Conservation (phyloP, 129 eudicot species). For the Solidago caesia region DNA sequence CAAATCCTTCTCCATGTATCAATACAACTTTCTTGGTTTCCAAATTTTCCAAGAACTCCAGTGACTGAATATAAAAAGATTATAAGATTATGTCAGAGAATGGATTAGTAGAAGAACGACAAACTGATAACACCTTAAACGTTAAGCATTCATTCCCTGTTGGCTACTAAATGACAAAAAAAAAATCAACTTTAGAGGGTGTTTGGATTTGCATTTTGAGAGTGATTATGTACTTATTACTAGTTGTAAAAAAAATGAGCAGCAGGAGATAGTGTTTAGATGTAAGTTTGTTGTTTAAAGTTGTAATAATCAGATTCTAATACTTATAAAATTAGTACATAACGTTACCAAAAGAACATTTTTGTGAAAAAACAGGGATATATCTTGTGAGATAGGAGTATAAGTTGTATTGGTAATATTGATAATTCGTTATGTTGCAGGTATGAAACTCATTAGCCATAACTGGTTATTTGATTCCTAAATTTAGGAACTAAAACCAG, state of each 20-base stretch:
- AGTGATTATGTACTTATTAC: not conserved
- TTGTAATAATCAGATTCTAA: too few species aligned
- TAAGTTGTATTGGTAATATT: too few species aligned
- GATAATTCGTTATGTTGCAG: not conserved
- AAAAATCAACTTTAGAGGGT: not conserved
- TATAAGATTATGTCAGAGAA: conserved; percentile 11
- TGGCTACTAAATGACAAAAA: not conserved
- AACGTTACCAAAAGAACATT: too few species aligned
- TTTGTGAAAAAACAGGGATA: too few species aligned
- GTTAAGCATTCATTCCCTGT: not conserved
- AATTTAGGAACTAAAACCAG: not conserved
- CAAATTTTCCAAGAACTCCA: conserved; percentile 72
- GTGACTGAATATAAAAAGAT: conserved; percentile 41
- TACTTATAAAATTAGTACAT: too few species aligned
- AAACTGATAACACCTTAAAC: conserved; percentile 8
- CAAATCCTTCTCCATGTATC: conserved; percentile 98
- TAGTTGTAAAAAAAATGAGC: not conserved
- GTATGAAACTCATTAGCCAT: not conserved
- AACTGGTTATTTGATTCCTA: not conserved
- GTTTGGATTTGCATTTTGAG: not conserved
- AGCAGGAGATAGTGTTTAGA: not conserved
- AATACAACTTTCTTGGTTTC: conserved; percentile 71
- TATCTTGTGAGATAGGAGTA: too few species aligned
- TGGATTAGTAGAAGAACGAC: not conserved
- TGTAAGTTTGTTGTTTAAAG: not conserved